These are phyloP conservation scores for Paecilomyces sp. DNA, from an alignment of 2,329 filamentous ascomycete genomes.

Conservation along the genomic window DNA sequence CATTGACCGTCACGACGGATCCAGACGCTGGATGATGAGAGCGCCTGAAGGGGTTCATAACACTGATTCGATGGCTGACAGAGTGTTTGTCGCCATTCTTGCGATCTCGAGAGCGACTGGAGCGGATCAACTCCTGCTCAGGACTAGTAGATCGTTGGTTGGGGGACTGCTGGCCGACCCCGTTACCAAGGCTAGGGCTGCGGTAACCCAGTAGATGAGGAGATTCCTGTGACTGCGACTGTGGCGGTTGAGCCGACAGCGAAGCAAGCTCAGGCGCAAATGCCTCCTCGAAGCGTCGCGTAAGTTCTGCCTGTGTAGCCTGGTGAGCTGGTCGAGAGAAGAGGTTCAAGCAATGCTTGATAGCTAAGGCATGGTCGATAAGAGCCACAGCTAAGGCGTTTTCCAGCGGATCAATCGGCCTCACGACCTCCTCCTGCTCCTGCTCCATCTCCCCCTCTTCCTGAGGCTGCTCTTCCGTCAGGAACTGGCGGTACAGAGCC, in stretches of 20 bases:
- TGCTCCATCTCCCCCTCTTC: slow-evolving; percentile 40
- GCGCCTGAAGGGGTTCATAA: slow-evolving; percentile 38
- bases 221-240: slow-evolving; percentile 30
- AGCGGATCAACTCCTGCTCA: slow-evolving; percentile 28
- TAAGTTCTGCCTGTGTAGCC: slow-evolving; percentile 32
- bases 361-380: slow-evolving; percentile 79
- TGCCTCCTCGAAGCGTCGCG: slow-evolving; percentile 29
- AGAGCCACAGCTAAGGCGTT: slow-evolving; percentile 77
- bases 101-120: slow-evolving; percentile 19
- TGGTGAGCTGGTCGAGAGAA: slow-evolving; percentile 56
- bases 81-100: slow-evolving; percentile 30
- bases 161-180: slow-evolving; percentile 13
- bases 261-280: slow-evolving; percentile 59
- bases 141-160: slow-evolving; percentile 24
- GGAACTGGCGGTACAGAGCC: slow-evolving; percentile 65
- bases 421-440: slow-evolving; percentile 46
- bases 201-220: slow-evolving; percentile 39
- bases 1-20: slow-evolving; percentile 23
- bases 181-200: slow-evolving; percentile 19
- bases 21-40: slow-evolving; percentile 27
- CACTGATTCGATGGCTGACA: slow-evolving; percentile 33
- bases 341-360: slow-evolving; percentile 70
- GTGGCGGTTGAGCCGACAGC: slow-evolving; percentile 47
- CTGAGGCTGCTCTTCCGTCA: slow-evolving; percentile 47
- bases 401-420: slow-evolving; percentile 52